Base-by-base conservation (phyloP, 192 early-diverging fungal species). In the Coemansia erecta region DNA sequence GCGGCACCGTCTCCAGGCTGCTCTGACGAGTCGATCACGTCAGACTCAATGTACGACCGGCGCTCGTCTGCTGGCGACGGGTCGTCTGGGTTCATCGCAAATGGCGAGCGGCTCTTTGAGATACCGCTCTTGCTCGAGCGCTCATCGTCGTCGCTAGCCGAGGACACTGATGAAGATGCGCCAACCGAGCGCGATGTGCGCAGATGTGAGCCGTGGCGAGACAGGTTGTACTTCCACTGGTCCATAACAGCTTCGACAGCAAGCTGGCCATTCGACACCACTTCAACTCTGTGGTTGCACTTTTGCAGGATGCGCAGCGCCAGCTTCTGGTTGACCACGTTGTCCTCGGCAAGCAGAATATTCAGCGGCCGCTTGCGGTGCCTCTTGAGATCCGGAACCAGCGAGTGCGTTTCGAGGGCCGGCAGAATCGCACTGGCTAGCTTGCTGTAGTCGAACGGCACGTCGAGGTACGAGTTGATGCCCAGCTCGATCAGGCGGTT, bases 271-370 rank as follows among this genome's bases (percentile, higher is more conserved):
- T 94, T 92, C 31, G 86, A 72, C 4, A 90, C 92, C 43, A 92
- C 87, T 48, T 82, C 80, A 39, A 87, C 87, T 56, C 83, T 85
- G 77, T 92, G 88, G 35, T 89, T 85, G 75, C 85, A 87, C 67
- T 87, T 87, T 66, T 87, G 84, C 52, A 92, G 59, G 28, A 90
- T 86, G 33, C 87, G 83, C 18, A 87, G 77, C 0, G 90, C 90
- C 26, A 94, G 70, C 72, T 89, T 90, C 59, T 91, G 92, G 66
- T 94, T 94, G 46, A 94, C 89, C 47, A 88, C 75, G 52, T 94
- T 93, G 60, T 93, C 92, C 69, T 93, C 92, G 5, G 89, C 91
- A 35, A 94, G 69, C 19, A 94, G 69, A 62, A 94, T 90, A 26
- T 88, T 77, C 60, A 91, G 59, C 8, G 84, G 84, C n/a, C 82